These are phyloP conservation scores for Bimuria novae-zelandiae DNA, from an alignment of 2,329 filamentous ascomycete species.

Conservation along the genomic window DNA sequence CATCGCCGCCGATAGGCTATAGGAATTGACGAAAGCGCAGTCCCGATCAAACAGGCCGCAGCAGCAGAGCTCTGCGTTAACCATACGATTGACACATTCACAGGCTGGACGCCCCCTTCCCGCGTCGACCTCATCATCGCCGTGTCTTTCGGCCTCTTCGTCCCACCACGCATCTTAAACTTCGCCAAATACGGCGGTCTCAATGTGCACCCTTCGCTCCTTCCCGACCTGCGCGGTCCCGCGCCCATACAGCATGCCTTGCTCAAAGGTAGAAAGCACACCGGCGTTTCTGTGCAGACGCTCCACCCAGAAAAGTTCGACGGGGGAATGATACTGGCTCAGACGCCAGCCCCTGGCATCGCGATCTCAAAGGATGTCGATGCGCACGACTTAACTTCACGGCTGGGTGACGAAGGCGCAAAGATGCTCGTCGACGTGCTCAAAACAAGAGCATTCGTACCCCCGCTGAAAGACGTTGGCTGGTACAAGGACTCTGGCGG, in stretches of 20 bases:
- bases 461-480: slow-evolving; percentile 56
- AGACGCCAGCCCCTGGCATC: slow-evolving; percentile 61
- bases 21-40: slow-evolving; percentile 49
- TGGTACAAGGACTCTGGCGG: slow-evolving; percentile 29
- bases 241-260: slow-evolving; percentile 88
- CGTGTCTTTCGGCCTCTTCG: slow-evolving; percentile 91
- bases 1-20: background rate
- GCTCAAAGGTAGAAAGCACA: slow-evolving; percentile 62
- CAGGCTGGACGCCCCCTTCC: slow-evolving; percentile 65
- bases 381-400: slow-evolving; percentile 54
- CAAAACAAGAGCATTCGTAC: slow-evolving; percentile 65
- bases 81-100: slow-evolving; percentile 82
- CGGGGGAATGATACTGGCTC: slow-evolving; percentile 73
- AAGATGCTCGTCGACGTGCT: slow-evolving; percentile 72
- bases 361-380: slow-evolving; percentile 57
- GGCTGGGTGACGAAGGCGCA: slow-evolving; percentile 68
- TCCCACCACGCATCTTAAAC: slow-evolving; percentile 75
- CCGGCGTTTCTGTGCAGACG: slow-evolving; percentile 86
- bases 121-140: slow-evolving; percentile 76
- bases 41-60: slow-evolving; percentile 68
- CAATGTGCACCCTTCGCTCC: slow-evolving; percentile 89
- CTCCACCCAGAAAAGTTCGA: slow-evolving; percentile 79
- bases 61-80: slow-evolving; percentile 67
- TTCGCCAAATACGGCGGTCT: slow-evolving; percentile 79
- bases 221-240: slow-evolving; percentile 84